These are phyloP conservation scores for Wilcoxina mikolae DNA, from an alignment of 495 filamentous ascomycete species.

Conservation along the genomic window DNA sequence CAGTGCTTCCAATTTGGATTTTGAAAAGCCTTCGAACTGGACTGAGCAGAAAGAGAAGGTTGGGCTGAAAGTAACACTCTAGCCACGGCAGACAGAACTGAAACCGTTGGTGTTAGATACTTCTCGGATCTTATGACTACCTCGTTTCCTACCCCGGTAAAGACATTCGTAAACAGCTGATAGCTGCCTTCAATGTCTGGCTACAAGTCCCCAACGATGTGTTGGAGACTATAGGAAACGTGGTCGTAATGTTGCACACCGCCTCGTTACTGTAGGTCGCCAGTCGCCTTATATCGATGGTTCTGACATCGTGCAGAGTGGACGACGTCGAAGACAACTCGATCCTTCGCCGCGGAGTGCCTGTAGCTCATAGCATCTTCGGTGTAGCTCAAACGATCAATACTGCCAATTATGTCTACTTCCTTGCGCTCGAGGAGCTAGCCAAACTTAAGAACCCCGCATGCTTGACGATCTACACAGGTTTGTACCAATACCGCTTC, in stretches of 20 bases:
- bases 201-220: conserved; percentile 65
- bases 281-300: not conserved
- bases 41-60: conserved; percentile 5
- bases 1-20: not conserved
- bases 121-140: conserved; percentile 80
- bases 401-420: conserved; percentile 93
- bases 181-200: conserved; percentile 83
- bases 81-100: too few relatives aligned
- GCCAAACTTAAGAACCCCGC: conserved; percentile 56
- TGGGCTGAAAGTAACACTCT: too few relatives aligned
- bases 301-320: conserved; percentile 36
- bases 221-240: conserved; percentile 68
- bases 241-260: conserved; percentile 87
- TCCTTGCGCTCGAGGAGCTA: conserved; percentile 69
- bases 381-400: conserved; percentile 95
- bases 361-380: conserved; percentile 89
- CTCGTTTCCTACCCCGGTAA: conserved; percentile 76
- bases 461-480: conserved; percentile 59
- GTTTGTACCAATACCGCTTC: not conserved
- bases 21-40: not conserved
- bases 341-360: conserved; percentile 67
- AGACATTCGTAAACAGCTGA: conserved; percentile 71
- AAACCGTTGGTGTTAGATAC: too few relatives aligned
- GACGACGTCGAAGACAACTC: conserved; percentile 87
- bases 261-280: conserved; percentile 58